Evolutionary conservation across 179 eudicot genomes (phyloP).

Genomic region (Amaranthus tricolor): DNA sequence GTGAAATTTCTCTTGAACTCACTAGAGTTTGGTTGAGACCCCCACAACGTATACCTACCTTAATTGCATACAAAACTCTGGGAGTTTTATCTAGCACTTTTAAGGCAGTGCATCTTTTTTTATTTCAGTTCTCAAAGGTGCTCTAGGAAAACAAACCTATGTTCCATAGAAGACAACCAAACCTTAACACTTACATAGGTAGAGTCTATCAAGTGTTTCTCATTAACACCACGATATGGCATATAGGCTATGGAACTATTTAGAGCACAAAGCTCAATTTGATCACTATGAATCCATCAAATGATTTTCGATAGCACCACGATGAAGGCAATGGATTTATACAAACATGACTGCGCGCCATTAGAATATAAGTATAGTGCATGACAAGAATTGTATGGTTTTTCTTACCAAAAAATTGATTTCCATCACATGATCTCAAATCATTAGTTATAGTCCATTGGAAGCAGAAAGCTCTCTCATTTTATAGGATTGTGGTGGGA

Average conservation of each 20-base stretch:
- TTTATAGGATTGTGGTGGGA: too few species aligned
- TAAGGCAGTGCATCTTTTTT: not conserved
- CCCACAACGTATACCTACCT: not conserved
- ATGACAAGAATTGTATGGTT: not conserved
- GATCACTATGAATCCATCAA: not conserved
- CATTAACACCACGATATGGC: not conserved
- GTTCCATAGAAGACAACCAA: not conserved
- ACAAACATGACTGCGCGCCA: not conserved
- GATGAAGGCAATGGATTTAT: not conserved
- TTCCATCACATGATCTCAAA: not conserved
- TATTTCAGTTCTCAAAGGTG: not conserved
- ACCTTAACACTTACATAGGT: not conserved
- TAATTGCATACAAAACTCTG: not conserved
- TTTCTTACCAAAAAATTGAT: not conserved
- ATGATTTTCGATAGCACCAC: not conserved
- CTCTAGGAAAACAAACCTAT: not conserved
- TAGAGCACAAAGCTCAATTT: conserved; percentile 9
- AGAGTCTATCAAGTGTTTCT: not conserved
- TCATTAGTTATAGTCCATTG: not conserved
- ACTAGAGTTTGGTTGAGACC: not conserved
- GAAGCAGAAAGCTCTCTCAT: too few species aligned
- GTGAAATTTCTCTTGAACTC: not conserved
- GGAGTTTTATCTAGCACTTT: not conserved
- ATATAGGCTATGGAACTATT: not conserved
- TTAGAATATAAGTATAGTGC: not conserved